These are phyloP conservation scores for Aspergillus steynii DNA, from an alignment of 495 filamentous ascomycete genomes.

Conservation along the genomic window DNA sequence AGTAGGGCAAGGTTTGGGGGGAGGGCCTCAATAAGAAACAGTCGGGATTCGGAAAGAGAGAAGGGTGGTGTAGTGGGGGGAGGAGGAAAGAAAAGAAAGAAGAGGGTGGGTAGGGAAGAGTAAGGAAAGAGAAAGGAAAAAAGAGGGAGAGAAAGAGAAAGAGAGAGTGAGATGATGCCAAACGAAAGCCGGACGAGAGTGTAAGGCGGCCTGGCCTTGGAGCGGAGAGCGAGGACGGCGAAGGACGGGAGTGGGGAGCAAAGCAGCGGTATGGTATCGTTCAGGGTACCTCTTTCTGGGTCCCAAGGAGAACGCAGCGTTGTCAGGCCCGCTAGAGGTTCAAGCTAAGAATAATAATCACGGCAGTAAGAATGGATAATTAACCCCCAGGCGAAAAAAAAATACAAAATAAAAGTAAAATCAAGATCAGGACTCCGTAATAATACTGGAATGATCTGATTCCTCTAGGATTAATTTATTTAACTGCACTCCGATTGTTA, in stretches of 20 bases:
- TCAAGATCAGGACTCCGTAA: background rate
- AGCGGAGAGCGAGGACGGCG: constrained; percentile 24
- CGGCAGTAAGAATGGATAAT: background rate
- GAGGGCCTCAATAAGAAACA: background rate
- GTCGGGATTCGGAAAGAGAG: constrained; percentile 4
- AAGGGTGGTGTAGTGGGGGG: constrained; percentile 8
- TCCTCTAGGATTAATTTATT: constrained; percentile 16
- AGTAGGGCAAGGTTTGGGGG: constrained; percentile 9
- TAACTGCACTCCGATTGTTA: constrained; percentile 13
- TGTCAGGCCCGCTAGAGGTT: constrained; percentile 14
- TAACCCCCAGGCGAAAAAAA: background rate
- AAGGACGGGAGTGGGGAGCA: constrained; percentile 19
- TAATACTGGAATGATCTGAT: background rate
- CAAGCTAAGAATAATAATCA: constrained; percentile 4
- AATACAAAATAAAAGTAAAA: background rate
- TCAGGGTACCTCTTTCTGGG: constrained; percentile 17
- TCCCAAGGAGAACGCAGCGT: constrained; percentile 7
- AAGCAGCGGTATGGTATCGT: constrained; percentile 27
- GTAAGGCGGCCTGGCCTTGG: constrained; percentile 26
- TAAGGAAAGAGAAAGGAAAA: constrained; percentile 20
- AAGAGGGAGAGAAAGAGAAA: constrained; percentile 11
- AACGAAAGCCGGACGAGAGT: constrained; percentile 23
- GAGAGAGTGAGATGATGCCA: constrained; percentile 39
- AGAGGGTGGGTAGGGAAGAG: constrained; percentile 12
- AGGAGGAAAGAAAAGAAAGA: constrained; percentile 12